Evolutionary conservation across 2,329 filamentous ascomycete species (phyloP), one percentile per base, ranked within the genome.

Genomic region (Ceratocystis eucalypticola): DNA sequence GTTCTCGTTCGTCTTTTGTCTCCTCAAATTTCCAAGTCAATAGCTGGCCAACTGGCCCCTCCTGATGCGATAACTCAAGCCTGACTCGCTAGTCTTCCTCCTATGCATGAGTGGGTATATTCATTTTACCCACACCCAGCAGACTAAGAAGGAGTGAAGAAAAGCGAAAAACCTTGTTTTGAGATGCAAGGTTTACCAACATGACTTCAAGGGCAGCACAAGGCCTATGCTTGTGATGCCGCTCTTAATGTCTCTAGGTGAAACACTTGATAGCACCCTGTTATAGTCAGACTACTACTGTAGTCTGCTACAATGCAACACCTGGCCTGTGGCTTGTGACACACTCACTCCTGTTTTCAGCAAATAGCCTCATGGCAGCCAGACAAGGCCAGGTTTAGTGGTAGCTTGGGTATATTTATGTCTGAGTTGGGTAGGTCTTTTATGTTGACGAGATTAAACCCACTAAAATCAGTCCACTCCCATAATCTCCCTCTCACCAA

Each of bases 391-490:
- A 12, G 37, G 37, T 41, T 41, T 15, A 12, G 10, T 41, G 10
- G 37, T 41, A 12, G 12, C 37, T 41, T 41, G 37, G 3, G 37
- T 41, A 41, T 22, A 53, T 20, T 15, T 25, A 17, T 53, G 8
- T 53, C 8, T 53, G 48, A 15, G 22, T 41, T 41, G 22, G 48
- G n/a, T 5, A n/a, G 48, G 48, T 22, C 10, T 41, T 41, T 41
- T 59, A 15, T 28, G 20, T 59, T 59, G 55, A 37, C 28, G 55
- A 59, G 55, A 59, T 59, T 59, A 59, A 59, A 59, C 55, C n/a
- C 55, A 37, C 55, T 30, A 25, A 37, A 59, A 59, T 59, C 55
- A 59, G 55, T 17, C 55, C 55, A 59, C 46, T 28, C n/a, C 28
- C 15, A 59, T 22, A 22, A 48, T n/a, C 46, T n/a, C 17, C 55